Base-by-base conservation (phyloP, 1,139 yeast species). In the Chernovozyma aurita region DNA sequence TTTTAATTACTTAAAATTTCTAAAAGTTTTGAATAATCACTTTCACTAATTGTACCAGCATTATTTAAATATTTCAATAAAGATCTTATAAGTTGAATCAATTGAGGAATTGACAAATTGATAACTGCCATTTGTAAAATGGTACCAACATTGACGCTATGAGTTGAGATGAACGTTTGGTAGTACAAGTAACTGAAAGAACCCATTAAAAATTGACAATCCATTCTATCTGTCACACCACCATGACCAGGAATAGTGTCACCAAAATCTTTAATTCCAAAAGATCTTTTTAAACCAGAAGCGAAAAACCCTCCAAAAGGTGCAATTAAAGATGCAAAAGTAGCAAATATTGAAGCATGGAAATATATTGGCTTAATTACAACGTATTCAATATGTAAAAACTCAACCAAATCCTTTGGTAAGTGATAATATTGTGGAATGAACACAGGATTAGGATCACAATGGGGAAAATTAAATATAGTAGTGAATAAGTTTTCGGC, bases 261-360 rank as follows among this genome's bases (percentile, higher is more conserved):
- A 42, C 95, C 95, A 53, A 86, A 86, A 59, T 86, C 95, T 61
- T 86, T 86, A 40, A 90, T 90, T 52, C 94, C 85, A 65, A 92
- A 90, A n/a, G 97, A 88, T 61, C 99, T 80, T 67, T 92, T 92
- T 50, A 94, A 73, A 12, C 98, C 99, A 35, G 95, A 84, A 3
- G 98, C 98, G 52, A 92, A 92, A 60, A 92, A 92, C 1, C 99
- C 99, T 37, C 99, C 99, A 57, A 92, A 92, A 40, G 99, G 99
- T 2, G 99, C 99, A 59, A 92, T 84, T 46, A 94, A 73, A 1
- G 97, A 90, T 7, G 99, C 98, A 71, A 94, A 92, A 3, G 95
- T 84, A 11, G 97, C 95, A 47, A 92, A 68, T 32, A 82, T 74
- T 41, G 87, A 73, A 3, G 95, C 81, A 56, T 92, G 99, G 65